These are phyloP conservation scores for Xylaria sp. DNA, from an alignment of 2,329 filamentous ascomycete genomes.

Conservation along the genomic window DNA sequence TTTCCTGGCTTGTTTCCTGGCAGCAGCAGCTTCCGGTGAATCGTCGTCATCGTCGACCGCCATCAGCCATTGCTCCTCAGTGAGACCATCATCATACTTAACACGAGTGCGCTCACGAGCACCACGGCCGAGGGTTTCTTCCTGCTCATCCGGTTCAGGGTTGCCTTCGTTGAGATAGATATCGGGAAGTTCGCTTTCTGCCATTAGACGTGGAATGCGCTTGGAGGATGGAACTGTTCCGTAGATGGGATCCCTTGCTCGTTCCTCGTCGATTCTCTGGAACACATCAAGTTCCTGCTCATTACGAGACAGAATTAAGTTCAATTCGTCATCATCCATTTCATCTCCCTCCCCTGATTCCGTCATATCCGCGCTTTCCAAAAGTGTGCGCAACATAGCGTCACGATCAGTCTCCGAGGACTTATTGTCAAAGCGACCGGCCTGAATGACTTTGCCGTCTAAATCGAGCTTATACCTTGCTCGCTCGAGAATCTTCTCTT, in stretches of 20 bases:
- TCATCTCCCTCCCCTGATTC: slow-evolving; percentile 85
- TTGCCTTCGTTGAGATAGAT: slow-evolving; percentile 92
- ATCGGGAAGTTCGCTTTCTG: slow-evolving; percentile 88
- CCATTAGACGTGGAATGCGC: slow-evolving; percentile 81
- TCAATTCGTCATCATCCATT: slow-evolving; percentile 98
- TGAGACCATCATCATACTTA: slow-evolving; percentile 95
- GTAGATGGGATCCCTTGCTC: slow-evolving; percentile 74
- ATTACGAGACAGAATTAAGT: slow-evolving; percentile 89
- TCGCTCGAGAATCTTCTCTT: slow-evolving; percentile 97
- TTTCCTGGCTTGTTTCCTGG: slow-evolving; percentile 86
- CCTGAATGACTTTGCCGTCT: slow-evolving; percentile 99
- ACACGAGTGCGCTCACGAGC: slow-evolving; percentile 95
- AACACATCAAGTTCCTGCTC: slow-evolving; percentile 83
- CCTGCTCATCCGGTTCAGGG: slow-evolving; percentile 80
- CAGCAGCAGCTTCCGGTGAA: slow-evolving; percentile 89
- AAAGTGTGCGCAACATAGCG: slow-evolving; percentile 90
- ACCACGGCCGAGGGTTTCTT: slow-evolving; percentile 84
- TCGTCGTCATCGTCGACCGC: slow-evolving; percentile 98
- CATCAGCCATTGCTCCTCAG: slow-evolving; percentile 98
- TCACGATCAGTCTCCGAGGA: slow-evolving; percentile 98
- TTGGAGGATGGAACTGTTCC: slow-evolving; percentile 73
- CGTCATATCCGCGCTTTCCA: slow-evolving; percentile 82
- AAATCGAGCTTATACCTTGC: slow-evolving; percentile 98
- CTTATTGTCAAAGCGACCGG: slow-evolving; percentile 99
- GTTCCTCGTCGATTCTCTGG: slow-evolving; percentile 84